Conservation (phyloP, 2,329 filamentous ascomycete genomes). For the Ascochyta fabae region DNA sequence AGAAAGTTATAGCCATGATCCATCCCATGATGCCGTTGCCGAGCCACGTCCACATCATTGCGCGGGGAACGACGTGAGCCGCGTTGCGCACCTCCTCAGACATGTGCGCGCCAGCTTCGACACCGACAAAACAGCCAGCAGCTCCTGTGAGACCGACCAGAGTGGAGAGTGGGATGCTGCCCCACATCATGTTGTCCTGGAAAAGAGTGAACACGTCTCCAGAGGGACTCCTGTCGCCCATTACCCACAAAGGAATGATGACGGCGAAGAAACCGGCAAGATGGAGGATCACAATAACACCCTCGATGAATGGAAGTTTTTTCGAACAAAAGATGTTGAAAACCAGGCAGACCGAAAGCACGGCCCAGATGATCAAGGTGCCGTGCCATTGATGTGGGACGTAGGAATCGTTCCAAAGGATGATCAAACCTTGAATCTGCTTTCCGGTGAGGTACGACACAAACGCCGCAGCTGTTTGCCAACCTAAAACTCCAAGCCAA, state of each 20-base stretch:
- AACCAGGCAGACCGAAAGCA: conserved; percentile 44
- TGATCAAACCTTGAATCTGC: conserved; percentile 45
- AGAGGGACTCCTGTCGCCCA: conserved; percentile 26
- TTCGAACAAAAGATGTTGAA: conserved; percentile 50
- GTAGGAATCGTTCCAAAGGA: conserved; percentile 52
- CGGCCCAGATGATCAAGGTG: conserved; percentile 50
- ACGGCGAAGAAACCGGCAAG: conserved; percentile 51
- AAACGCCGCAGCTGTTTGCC: conserved; percentile 42
- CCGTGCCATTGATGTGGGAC: conserved; percentile 53
- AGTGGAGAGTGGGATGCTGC: conserved; percentile 37
- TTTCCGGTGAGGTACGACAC: conserved; percentile 28
- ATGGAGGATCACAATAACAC: conserved; percentile 38
- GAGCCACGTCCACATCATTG: conserved; percentile 47
- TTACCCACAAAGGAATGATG: conserved; percentile 40
- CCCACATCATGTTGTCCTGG: conserved; percentile 45
- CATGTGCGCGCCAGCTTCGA: conserved; percentile 37
- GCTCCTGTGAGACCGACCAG: conserved; percentile 44
- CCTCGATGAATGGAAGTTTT: conserved; percentile 41
- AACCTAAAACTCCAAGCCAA: conserved; percentile 49
- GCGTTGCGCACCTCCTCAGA: conserved; percentile 41
- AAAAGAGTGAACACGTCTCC: conserved; percentile 34
- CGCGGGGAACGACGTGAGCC: conserved; percentile 36
- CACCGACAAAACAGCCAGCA: conserved; percentile 35
- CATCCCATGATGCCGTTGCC: conserved; percentile 47
- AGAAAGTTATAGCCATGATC: conserved; percentile 36